Percentiles rank a stretch among this genome's conserved stretches.
Evolutionary conservation across 495 filamentous ascomycete genomes (phyloP).

Genomic region (Penicillium chermesinum): DNA sequence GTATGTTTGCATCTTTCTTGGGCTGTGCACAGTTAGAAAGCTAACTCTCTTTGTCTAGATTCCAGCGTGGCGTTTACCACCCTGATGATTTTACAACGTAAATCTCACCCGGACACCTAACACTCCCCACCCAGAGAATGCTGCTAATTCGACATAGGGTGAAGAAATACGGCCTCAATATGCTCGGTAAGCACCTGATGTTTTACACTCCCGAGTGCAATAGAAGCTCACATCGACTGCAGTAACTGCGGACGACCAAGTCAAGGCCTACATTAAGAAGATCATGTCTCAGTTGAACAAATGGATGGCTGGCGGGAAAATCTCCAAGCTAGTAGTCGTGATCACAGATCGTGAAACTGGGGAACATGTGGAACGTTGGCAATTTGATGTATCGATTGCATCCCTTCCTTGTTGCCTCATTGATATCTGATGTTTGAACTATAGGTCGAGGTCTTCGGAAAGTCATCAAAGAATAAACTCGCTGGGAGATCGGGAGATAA

Average conservation of each 20-base stretch:
- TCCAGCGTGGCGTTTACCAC: conserved; percentile 95
- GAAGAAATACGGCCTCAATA: conserved; percentile 99
- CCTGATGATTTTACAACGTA: conserved; percentile 95
- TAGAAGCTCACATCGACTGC: conserved; percentile 14
- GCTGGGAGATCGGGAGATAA: conserved; percentile 52
- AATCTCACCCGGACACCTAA: conserved; percentile 22
- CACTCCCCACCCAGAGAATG: neutral
- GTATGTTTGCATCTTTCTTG: conserved; percentile 27
- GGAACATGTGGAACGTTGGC: conserved; percentile 94
- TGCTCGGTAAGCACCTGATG: no score
- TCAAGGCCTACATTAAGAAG: conserved; percentile 98
- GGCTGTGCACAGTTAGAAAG: neutral
- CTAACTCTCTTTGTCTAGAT: conserved; percentile 40
- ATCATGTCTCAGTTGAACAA: conserved; percentile 94
- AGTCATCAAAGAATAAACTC: conserved; percentile 46
- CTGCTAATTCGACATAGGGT: conserved; percentile 49
- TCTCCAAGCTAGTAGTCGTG: conserved; percentile 92
- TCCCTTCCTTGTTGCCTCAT: conserved; percentile 2
- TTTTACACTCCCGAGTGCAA: no score
- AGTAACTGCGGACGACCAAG: conserved; percentile 94
- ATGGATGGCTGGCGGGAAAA: conserved; percentile 95
- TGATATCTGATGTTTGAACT: neutral
- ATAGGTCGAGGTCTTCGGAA: conserved; percentile 67
- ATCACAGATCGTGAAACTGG: conserved; percentile 95
- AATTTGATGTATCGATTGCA: conserved; percentile 74